Percentiles rank a stretch among this genome's conserved stretches.
These are phyloP conservation scores for Aspergillus thermomutatus DNA, from an alignment of 2,329 filamentous ascomycete species.

Conservation along the genomic window DNA sequence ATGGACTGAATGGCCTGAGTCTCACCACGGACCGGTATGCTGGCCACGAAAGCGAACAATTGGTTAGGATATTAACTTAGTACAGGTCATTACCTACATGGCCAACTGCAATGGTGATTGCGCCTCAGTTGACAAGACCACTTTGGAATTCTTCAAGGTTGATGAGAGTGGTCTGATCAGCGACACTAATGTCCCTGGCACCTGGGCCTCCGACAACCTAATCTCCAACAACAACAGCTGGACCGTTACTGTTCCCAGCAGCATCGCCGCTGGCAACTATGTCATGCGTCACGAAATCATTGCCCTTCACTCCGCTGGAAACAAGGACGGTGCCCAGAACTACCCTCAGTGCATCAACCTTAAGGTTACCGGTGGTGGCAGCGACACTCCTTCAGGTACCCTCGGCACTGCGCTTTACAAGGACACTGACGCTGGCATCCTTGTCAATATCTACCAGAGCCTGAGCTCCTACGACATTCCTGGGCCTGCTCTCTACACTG, in stretches of 20 bases:
- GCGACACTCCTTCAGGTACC: constrained; percentile 45
- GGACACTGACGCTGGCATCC: constrained; percentile 55
- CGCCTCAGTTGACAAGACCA: constrained; percentile 50
- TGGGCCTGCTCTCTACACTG: constrained; percentile 43
- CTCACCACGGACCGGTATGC: constrained; percentile 57
- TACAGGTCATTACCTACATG: constrained; percentile 59
- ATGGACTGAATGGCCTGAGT: constrained; percentile 65
- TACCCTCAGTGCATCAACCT: constrained; percentile 61
- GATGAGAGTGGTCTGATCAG: constrained; percentile 52
- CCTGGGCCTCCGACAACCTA: constrained; percentile 56
- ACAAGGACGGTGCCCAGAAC: constrained; percentile 49
- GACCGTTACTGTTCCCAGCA: constrained; percentile 47
- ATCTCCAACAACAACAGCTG: constrained; percentile 52
- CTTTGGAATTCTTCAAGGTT: constrained; percentile 63
- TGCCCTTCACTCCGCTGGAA: constrained; percentile 48
- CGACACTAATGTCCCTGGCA: constrained; percentile 41
- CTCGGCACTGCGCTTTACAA: constrained; percentile 56
- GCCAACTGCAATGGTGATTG: constrained; percentile 60
- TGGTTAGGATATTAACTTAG: background rate
- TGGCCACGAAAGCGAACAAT: too few relatives aligned
- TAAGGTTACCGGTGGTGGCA: constrained; percentile 55
- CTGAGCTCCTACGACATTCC: constrained; percentile 50
- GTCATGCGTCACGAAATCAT: constrained; percentile 56
- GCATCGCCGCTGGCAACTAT: constrained; percentile 51
- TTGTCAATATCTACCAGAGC: constrained; percentile 57